A percentile compares a stretch with the other conserved stretches of the same genome.
phyloP scores from a whole-genome alignment of 129 eudicot genomes.

The carrot (Daucus carota) region DNA sequence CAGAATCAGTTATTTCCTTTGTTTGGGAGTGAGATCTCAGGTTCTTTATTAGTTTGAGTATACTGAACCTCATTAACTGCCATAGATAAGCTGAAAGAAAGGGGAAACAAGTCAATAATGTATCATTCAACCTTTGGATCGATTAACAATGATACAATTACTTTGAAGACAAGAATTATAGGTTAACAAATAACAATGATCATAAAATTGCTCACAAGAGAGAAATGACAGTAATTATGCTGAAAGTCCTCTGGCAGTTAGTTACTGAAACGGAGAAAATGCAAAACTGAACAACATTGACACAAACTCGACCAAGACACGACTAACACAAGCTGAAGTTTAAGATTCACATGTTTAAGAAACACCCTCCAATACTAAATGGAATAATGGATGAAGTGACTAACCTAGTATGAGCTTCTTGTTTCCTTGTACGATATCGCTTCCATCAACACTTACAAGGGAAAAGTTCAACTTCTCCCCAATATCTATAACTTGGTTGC shows the following conservation, averaged over 20 bases:
- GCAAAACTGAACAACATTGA: not conserved
- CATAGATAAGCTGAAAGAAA: constrained; percentile 64
- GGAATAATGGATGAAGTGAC: not conserved
- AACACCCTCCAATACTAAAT: not conserved
- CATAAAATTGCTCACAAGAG: not conserved
- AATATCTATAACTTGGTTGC: constrained; percentile 71
- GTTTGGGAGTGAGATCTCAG: constrained; percentile 69
- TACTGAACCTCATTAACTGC: constrained; percentile 84
- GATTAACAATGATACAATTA: not conserved
- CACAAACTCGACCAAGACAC: not conserved
- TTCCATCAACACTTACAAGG: constrained; percentile 62
- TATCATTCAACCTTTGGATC: not conserved
- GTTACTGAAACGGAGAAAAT: not conserved
- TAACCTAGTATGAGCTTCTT: constrained; percentile 71
- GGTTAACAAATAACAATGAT: not conserved
- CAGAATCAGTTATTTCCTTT: constrained; percentile 77
- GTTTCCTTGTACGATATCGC: constrained; percentile 66
- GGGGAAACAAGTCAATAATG: not conserved
- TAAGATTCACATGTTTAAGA: not conserved
- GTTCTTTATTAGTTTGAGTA: constrained; percentile 76
- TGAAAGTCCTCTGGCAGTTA: not conserved
- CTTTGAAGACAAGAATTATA: not conserved
- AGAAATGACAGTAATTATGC: not conserved
- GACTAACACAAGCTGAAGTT: not conserved
- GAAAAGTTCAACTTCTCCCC: constrained; percentile 61